These are phyloP conservation scores for Neospora caninum DNA, from an alignment of 169 alveolate genomes.

Conservation along the genomic window DNA sequence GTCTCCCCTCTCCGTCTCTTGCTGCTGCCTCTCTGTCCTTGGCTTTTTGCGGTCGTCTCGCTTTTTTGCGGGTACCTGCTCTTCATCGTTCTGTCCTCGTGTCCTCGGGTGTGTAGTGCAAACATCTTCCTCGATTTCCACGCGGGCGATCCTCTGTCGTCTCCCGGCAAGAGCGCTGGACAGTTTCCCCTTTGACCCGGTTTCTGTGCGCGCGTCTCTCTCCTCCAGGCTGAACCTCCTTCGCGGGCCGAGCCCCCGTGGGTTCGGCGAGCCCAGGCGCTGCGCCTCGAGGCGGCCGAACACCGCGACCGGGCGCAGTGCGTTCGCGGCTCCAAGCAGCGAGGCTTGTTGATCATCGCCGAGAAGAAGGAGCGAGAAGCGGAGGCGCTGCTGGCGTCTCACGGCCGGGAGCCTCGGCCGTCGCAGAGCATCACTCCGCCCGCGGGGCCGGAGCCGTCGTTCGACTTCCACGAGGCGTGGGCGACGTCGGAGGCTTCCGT, in stretches of 20 bases:
- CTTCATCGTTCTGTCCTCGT: no score
- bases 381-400: not conserved
- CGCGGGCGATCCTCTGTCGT: no score
- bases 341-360: conserved; percentile 47
- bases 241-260: not conserved
- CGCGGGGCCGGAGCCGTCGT: not conserved
- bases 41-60: no score
- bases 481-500: not conserved
- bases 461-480: not conserved
- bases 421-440: not conserved
- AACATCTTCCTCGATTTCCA: no score
- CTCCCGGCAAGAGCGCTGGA: no score
- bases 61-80: no score
- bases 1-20: not conserved
- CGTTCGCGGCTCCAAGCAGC: conserved; percentile 52
- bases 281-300: conserved; percentile 54
- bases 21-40: not conserved
- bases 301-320: conserved; percentile 36
- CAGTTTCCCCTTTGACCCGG: no score
- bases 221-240: conserved; percentile 3
- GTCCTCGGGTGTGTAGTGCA: no score
- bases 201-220: not conserved
- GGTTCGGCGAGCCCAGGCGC: not conserved
- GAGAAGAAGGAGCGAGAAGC: conserved; percentile 41
- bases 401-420: not conserved